These are phyloP conservation scores for Grigorovia transvaalensis DNA, from an alignment of 805 yeast species.

Conservation along the genomic window DNA sequence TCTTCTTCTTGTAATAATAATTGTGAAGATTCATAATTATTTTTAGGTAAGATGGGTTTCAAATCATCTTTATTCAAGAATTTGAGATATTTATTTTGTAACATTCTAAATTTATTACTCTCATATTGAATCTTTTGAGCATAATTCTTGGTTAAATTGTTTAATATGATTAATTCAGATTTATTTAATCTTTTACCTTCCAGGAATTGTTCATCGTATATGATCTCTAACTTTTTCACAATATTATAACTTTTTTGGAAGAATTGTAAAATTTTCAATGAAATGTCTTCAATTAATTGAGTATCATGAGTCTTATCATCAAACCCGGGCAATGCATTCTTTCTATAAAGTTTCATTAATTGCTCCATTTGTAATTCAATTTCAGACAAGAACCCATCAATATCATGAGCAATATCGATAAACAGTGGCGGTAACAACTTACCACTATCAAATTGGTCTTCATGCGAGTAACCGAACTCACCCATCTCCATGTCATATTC, in stretches of 20 bases:
- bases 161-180: conserved; percentile 54
- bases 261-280: conserved; percentile 59
- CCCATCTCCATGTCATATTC: conserved; percentile 29
- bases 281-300: conserved; percentile 64
- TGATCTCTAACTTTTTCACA: conserved; percentile 53
- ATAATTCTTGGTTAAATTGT: conserved; percentile 72
- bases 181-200: conserved; percentile 28
- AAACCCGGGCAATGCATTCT: conserved; percentile 78
- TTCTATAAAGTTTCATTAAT: conserved; percentile 63
- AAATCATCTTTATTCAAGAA: conserved; percentile 73
- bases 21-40: conserved; percentile 15
- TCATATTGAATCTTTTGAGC: conserved; percentile 76
- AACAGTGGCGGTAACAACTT: conserved; percentile 66
- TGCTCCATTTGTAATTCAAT: conserved; percentile 47
- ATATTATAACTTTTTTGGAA: conserved; percentile 72
- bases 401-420: conserved; percentile 59
- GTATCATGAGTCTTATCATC: conserved; percentile 72
- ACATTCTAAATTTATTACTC: conserved; percentile 67
- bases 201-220: conserved; percentile 30
- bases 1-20: conserved; percentile 27
- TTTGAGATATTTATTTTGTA: conserved; percentile 83
- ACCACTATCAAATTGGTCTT: conserved; percentile 21
- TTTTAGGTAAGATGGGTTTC: conserved; percentile 32
- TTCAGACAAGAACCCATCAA: conserved; percentile 49
- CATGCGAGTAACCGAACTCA: conserved; percentile 1